Conservation (phyloP, 495 filamentous ascomycete genomes). For the Penicillium taxi region DNA sequence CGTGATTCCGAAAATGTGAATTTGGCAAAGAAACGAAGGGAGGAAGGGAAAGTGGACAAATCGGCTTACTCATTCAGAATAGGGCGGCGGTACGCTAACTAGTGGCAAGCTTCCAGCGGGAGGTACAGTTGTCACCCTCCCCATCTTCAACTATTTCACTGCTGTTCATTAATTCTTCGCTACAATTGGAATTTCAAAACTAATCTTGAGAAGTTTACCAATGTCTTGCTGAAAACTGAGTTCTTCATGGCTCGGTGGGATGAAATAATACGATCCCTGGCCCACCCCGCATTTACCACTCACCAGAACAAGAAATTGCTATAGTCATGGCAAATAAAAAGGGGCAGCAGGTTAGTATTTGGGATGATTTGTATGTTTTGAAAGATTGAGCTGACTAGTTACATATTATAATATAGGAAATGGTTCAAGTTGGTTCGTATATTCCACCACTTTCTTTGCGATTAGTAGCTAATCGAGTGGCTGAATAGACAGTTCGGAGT, state of each 20-base stretch:
- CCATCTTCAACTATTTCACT: neutral
- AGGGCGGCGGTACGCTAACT: too few relatives aligned
- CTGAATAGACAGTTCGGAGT: conserved; percentile 44
- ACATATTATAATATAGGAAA: conserved; percentile 59
- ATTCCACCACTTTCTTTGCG: conserved; percentile 17
- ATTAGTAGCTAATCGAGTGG: conserved; percentile 23
- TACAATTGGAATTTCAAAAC: too few relatives aligned
- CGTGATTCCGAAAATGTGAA: neutral
- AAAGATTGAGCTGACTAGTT: neutral
- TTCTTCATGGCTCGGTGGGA: conserved; percentile 13
- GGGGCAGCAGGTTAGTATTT: conserved; percentile 58
- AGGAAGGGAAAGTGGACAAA: too few relatives aligned
- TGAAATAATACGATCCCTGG: conserved; percentile 12
- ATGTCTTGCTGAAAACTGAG: conserved; percentile 9
- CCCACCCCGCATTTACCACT: conserved; percentile 22
- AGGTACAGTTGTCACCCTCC: too few relatives aligned
- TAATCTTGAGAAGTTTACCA: too few relatives aligned
- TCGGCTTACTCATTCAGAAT: too few relatives aligned
- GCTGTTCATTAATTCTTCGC: too few relatives aligned
- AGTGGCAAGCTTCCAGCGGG: too few relatives aligned
- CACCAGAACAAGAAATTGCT: conserved; percentile 15
- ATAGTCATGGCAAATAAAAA: conserved; percentile 53
- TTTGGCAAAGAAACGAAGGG: conserved; percentile 10
- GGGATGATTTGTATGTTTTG: neutral
- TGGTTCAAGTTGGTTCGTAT: conserved; percentile 97